These are phyloP conservation scores for Scheffersomyces ergatensis DNA, from an alignment of 805 yeast species.

Conservation along the genomic window DNA sequence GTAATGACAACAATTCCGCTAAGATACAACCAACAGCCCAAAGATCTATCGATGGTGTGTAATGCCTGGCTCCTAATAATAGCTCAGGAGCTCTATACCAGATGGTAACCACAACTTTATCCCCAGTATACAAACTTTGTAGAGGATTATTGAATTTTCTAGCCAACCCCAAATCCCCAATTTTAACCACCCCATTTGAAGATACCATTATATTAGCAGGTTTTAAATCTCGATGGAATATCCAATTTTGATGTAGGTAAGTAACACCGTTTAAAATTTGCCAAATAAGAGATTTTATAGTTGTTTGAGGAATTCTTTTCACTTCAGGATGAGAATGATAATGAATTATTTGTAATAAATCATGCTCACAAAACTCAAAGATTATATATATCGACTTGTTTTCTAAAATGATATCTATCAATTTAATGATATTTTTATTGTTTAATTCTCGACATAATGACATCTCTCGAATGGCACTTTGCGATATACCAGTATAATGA, in stretches of 20 bases:
- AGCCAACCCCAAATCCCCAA: constrained; percentile 93
- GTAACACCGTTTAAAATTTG: constrained; percentile 91
- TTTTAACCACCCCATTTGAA: constrained; percentile 83
- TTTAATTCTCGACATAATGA: constrained; percentile 84
- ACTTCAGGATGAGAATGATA: constrained; percentile 89
- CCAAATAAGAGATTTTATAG: constrained; percentile 84
- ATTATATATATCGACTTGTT: constrained; percentile 91
- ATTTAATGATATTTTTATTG: constrained; percentile 74
- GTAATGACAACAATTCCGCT: constrained; percentile 82
- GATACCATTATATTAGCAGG: constrained; percentile 99
- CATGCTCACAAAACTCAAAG: constrained; percentile 96
- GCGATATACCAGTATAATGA: constrained; percentile 93
- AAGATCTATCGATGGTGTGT: constrained; percentile 86
- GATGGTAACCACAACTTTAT: constrained; percentile 93
- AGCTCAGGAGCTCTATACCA: constrained; percentile 97
- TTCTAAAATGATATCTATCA: constrained; percentile 82
- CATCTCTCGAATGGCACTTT: constrained; percentile 95
- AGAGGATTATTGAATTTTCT: constrained; percentile 82
- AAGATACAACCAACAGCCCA: constrained; percentile 97
- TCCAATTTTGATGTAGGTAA: constrained; percentile 93
- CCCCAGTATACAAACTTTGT: constrained; percentile 86
- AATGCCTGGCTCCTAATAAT: constrained; percentile 86
- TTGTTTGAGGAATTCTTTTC: constrained; percentile 71
- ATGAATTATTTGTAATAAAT: constrained; percentile 88
- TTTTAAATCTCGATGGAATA: constrained; percentile 89